These are phyloP conservation scores for Tetramitus jugosus DNA, from an alignment of 208 protist species.

Conservation along the genomic window DNA sequence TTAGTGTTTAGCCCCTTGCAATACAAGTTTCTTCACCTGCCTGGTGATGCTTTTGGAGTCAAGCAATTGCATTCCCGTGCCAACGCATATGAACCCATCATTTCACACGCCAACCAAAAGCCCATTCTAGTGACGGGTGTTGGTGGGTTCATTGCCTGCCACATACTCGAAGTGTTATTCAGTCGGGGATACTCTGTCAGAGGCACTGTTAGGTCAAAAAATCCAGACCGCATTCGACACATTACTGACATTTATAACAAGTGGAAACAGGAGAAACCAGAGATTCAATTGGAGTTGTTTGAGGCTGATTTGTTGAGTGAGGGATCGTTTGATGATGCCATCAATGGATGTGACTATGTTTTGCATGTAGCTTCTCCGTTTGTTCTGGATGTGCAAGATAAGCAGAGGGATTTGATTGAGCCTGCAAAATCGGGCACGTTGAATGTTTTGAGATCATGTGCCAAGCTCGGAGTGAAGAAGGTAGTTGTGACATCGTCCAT, in stretches of 20 bases:
- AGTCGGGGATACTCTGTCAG: background rate
- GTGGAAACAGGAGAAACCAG: no score
- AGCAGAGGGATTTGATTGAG: conserved; percentile 12
- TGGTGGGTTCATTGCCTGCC: no score
- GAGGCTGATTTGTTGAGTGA: background rate
- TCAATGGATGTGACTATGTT: background rate
- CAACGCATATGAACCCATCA: no score
- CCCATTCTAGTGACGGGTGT: no score
- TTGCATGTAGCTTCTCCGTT: background rate
- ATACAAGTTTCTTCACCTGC: no score
- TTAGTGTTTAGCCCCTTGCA: no score
- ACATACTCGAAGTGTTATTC: no score
- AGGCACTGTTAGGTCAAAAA: background rate
- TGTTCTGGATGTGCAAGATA: background rate
- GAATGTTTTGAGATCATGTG: background rate
- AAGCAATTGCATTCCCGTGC: no score
- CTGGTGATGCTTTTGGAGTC: no score
- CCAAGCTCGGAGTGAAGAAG: background rate
- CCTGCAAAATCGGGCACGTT: background rate
- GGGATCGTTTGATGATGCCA: conserved; percentile 1
- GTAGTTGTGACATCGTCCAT: background rate
- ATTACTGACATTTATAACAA: background rate
- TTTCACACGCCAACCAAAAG: no score
- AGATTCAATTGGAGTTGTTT: background rate
- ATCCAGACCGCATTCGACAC: background rate